Percentiles rank a stretch among this genome's conserved stretches.
phyloP scores from a whole-genome alignment of 352 stramenopile species.

The Phytophthora europaea region DNA sequence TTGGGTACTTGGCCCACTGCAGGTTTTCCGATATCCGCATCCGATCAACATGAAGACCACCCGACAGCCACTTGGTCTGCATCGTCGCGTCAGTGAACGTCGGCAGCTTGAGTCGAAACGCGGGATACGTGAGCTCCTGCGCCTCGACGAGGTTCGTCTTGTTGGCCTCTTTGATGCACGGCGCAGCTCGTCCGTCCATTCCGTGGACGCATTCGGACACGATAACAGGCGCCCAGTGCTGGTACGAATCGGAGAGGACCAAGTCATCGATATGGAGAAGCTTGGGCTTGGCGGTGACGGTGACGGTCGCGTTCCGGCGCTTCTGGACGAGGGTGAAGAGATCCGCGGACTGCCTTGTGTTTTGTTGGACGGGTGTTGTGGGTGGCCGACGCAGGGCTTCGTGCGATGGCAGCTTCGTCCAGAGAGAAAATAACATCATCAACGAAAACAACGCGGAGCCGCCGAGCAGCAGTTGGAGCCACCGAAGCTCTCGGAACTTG shows the following conservation, averaged over 20 bases:
- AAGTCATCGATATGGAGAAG: constrained; percentile 40
- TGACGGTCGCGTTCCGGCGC: constrained; percentile 7
- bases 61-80: constrained; percentile 25
- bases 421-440: constrained; percentile 22
- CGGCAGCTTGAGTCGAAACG: constrained; percentile 34
- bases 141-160: constrained; percentile 32
- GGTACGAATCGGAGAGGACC: constrained; percentile 28
- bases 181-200: constrained; percentile 30
- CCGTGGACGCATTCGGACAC: constrained; percentile 40
- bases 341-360: neutral
- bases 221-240: constrained; percentile 33
- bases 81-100: constrained; percentile 9
- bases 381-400: constrained; percentile 14
- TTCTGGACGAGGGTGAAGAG: constrained; percentile 23
- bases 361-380: neutral
- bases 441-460: constrained; percentile 16
- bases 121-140: constrained; percentile 38
- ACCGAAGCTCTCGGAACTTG: constrained; percentile 11
- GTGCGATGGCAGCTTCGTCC: constrained; percentile 22
- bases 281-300: neutral
- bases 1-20: constrained; percentile 31
- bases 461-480: constrained; percentile 20
- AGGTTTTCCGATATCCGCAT: constrained; percentile 36
- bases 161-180: constrained; percentile 35
- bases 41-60: constrained; percentile 25